phyloP scores from a whole-genome alignment of 208 protist species.

The Trypanosoma melophagium region DNA sequence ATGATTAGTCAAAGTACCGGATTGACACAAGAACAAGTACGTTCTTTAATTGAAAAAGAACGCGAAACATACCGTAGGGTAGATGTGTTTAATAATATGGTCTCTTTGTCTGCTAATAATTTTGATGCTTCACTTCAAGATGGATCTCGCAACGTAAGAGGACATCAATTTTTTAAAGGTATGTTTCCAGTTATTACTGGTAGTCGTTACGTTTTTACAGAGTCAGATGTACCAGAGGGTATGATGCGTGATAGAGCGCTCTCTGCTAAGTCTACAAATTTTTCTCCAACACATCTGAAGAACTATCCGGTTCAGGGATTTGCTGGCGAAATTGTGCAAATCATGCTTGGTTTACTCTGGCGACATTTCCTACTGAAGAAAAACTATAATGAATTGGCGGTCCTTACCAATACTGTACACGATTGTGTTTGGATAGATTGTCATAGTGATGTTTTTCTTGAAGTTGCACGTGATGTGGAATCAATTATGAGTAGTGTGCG shows the following conservation, averaged over 20 bases:
- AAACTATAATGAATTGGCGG: constrained; percentile 90
- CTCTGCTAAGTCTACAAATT: constrained; percentile 86
- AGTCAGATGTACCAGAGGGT: constrained; percentile 80
- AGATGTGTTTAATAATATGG: constrained; percentile 90
- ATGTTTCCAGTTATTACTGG: constrained; percentile 91
- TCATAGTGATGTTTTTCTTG: constrained; percentile 74
- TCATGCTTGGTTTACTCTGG: constrained; percentile 92
- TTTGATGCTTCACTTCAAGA: constrained; percentile 89
- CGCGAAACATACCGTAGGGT: constrained; percentile 84
- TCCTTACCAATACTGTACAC: constrained; percentile 93
- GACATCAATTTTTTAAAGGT: constrained; percentile 91
- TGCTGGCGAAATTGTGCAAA: constrained; percentile 92
- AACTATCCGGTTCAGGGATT: constrained; percentile 94
- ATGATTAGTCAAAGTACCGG: constrained; percentile 92
- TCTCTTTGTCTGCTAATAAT: constrained; percentile 86
- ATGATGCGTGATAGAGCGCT: constrained; percentile 59
- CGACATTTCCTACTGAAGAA: constrained; percentile 78
- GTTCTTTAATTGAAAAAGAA: constrained; percentile 91
- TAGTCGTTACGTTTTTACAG: constrained; percentile 89
- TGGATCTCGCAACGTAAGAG: constrained; percentile 78
- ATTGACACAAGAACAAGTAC: constrained; percentile 89
- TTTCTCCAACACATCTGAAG: constrained; percentile 90
- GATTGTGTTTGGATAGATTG: constrained; percentile 94
- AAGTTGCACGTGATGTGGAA: constrained; percentile 84
- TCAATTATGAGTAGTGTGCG: constrained; percentile 84